Percentiles rank a stretch among this genome's conserved stretches.
phyloP scores from a whole-genome alignment of 148 eudicot species.

The Camellia lanceoleosa region DNA sequence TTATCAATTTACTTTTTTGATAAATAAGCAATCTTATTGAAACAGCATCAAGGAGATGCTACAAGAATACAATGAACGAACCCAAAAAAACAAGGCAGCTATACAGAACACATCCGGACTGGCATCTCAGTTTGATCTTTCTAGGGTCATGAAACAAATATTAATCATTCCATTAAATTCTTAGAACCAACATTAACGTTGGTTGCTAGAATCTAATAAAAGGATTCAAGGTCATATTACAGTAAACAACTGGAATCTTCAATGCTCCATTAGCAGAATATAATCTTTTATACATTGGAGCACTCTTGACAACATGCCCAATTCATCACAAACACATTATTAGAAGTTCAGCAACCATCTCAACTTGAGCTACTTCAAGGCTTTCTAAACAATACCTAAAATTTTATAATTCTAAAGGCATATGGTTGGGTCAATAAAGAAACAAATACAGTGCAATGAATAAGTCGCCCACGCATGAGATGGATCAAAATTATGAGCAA shows the following conservation, averaged over 20 bases:
- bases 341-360: slow-evolving; percentile 11
- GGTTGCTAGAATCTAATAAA: no score
- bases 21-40: no score
- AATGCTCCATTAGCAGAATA: background rate
- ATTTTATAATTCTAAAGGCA: background rate
- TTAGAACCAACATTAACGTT: background rate
- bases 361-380: background rate
- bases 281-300: background rate
- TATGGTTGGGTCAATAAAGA: no score
- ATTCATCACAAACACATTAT: background rate
- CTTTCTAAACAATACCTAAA: background rate
- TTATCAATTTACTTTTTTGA: no score
- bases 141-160: background rate
- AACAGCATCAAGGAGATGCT: no score
- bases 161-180: background rate
- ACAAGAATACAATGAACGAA: no score
- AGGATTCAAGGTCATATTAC: background rate
- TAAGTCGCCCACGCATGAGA: background rate
- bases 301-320: background rate
- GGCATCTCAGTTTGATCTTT: background rate
- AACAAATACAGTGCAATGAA: no score
- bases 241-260: background rate
- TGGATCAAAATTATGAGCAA: background rate
- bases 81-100: no score
- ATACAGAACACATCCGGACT: no score